Conservation (phyloP, 805 yeast species). For the Saccharomycopsis sp. region DNA sequence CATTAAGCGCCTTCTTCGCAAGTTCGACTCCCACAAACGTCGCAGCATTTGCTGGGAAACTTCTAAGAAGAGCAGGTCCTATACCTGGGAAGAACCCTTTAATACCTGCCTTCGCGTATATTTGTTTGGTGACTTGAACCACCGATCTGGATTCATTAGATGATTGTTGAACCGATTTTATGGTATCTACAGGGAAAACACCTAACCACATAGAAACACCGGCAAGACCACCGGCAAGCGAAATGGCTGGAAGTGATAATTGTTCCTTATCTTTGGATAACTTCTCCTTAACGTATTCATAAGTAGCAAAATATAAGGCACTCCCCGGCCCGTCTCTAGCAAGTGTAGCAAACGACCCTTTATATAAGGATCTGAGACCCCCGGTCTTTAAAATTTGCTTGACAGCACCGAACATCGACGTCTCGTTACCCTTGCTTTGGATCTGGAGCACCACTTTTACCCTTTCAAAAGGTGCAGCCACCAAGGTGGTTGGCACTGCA, state of each 20-base stretch:
- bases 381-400: conserved; percentile 68
- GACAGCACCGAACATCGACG: conserved; percentile 50
- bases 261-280: conserved; percentile 44
- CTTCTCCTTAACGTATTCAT: conserved; percentile 68
- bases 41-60: conserved; percentile 99
- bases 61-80: conserved; percentile 89
- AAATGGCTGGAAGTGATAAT: conserved; percentile 65
- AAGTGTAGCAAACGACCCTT: conserved; percentile 86
- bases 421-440: conserved; percentile 38
- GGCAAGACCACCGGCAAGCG: conserved; percentile 90
- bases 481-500: conserved; percentile 90
- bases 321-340: conserved; percentile 98
- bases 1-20: conserved; percentile 32
- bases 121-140: conserved; percentile 55
- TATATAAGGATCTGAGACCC: conserved; percentile 76
- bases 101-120: conserved; percentile 72
- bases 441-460: conserved; percentile 90
- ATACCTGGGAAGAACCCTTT: conserved; percentile 96
- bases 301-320: conserved; percentile 91
- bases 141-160: conserved; percentile 50
- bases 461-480: conserved; percentile 97
- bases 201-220: conserved; percentile 97
- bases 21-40: conserved; percentile 93
- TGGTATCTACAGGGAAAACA: conserved; percentile 93
- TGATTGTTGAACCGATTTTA: conserved; percentile 77